Conservation (phyloP, 192 early-diverging fungal genomes). For the Jimgerdemannia flammicorona region DNA sequence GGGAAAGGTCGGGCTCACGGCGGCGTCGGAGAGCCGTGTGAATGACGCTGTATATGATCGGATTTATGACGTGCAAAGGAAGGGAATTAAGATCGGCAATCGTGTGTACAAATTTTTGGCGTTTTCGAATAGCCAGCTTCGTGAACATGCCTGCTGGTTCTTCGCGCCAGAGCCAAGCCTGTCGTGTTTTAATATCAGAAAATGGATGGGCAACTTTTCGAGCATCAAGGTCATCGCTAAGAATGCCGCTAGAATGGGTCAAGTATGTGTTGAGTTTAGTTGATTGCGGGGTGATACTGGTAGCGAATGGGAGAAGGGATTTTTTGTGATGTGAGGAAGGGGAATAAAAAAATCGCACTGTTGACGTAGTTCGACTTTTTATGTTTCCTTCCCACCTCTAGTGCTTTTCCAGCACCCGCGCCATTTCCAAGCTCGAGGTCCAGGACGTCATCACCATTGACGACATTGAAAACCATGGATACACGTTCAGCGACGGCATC, state of each 20-base stretch:
- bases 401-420: slow-evolving; percentile 66
- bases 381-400: neutral
- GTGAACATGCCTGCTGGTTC: slow-evolving; percentile 69
- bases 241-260: slow-evolving; percentile 66
- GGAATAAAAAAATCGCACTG: neutral
- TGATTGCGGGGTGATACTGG: too few species aligned
- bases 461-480: slow-evolving; percentile 16
- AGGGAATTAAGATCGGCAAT: slow-evolving; percentile 54
- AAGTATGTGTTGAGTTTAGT: slow-evolving; percentile 18
- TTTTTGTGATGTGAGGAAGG: too few species aligned
- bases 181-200: slow-evolving; percentile 46
- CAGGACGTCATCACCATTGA: slow-evolving; percentile 47
- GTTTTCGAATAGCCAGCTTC: slow-evolving; percentile 59
- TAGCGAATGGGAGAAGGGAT: too few species aligned
- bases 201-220: slow-evolving; percentile 71
- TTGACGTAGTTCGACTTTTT: neutral
- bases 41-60: slow-evolving; percentile 43
- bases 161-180: slow-evolving; percentile 48
- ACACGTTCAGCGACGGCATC: slow-evolving; percentile 71
- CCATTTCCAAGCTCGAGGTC: slow-evolving; percentile 24
- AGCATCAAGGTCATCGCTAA: slow-evolving; percentile 62
- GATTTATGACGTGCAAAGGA: slow-evolving; percentile 39
- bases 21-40: neutral
- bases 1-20: slow-evolving; percentile 22
- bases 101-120: slow-evolving; percentile 57